Evolutionary conservation across 2,329 filamentous ascomycete genomes (phyloP), one percentile per base, ranked within the genome.

Genomic region (Paecilomyces niveus): DNA sequence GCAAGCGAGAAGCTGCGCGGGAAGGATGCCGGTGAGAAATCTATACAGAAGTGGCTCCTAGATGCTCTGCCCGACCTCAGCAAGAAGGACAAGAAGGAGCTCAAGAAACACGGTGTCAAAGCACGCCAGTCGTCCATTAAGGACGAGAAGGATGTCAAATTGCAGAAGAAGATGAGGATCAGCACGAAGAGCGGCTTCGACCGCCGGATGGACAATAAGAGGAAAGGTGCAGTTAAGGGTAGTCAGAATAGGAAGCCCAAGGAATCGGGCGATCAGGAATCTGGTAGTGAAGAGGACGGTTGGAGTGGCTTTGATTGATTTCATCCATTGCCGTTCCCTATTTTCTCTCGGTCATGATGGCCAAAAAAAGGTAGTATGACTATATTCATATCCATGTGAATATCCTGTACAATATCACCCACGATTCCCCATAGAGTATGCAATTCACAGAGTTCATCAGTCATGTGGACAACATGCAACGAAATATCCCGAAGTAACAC

Each of bases 81-180:
- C 66, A 97, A 97, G 81, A 85, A 88, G 55, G 89, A 92, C 61
- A 89, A 89, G 78, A 88, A 93, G 80, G 85, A 85, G 70, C 74
- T 99, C 64, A 95, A 90, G 80, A 85, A 85, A 70, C 81, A 86
- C 64, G 94, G 94, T 5, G 89, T 97, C 9, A 89, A 92, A 73
- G 87, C 85, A 2, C 81, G 92, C 51, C 75, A 84, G 61, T 74
- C 74, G 6, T 73, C 74, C 32, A 67, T 72, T 11, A 76, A 74
- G 56, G 74, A 75, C 56, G 67, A 52, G 8, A 15, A 52, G 6
- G 78, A 77, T 59, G 67, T 70, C 21, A 75, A 73, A 18, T 71
- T 75, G 57, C 74, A 74, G 32, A 77, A 76, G 39, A 81, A 81
- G 69, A 81, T 84, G 22, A 85, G 85, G 70, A 97, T 97, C 66